A percentile compares a stretch with the other conserved stretches of the same genome.
These are phyloP conservation scores for Bryoerythrophyllum caledonicum DNA, from an alignment of 225 moss, liverwort and hornwort genomes.

Conservation along the genomic window DNA sequence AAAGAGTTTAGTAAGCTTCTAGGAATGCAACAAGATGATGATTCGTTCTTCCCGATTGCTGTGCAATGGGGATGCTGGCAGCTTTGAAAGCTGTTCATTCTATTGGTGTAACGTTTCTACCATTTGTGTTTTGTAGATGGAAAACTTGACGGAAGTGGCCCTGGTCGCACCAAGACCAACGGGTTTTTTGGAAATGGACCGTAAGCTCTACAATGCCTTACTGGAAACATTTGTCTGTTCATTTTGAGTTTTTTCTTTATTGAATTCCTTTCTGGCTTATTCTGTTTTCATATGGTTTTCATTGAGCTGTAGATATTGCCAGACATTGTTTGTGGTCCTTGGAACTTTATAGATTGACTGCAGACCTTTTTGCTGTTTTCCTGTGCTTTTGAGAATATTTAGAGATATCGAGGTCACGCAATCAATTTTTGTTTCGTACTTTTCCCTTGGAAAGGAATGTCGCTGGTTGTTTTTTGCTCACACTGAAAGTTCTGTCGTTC, in stretches of 20 bases:
- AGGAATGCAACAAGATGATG: neutral
- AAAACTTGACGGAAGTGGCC: constrained; percentile 74
- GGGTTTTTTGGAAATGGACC: constrained; percentile 76
- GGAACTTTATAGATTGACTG: neutral
- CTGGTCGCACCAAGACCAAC: constrained; percentile 83
- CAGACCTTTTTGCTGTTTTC: neutral
- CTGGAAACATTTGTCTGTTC: neutral
- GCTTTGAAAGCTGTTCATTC: constrained; percentile 11
- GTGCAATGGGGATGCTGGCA: constrained; percentile 12
- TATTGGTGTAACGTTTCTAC: constrained; percentile 11
- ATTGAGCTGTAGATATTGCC: neutral
- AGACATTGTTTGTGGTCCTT: neutral
- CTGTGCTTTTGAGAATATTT: neutral
- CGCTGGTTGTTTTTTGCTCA: neutral
- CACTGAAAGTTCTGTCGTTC: neutral
- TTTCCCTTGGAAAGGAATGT: neutral
- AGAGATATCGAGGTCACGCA: neutral
- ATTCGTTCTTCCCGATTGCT: constrained; percentile 15
- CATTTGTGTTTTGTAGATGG: constrained; percentile 58
- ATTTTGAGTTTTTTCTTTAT: too few relatives aligned
- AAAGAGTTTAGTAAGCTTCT: constrained; percentile 6
- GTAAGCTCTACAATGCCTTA: constrained; percentile 48
- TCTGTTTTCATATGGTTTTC: neutral
- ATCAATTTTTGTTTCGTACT: neutral
- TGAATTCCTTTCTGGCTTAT: neutral